A percentile compares a stretch with the other conserved stretches of the same genome.
Conservation (phyloP, 1,284 basidiomycete genomes). For the Apiotrichum veenhuisii region DNA sequence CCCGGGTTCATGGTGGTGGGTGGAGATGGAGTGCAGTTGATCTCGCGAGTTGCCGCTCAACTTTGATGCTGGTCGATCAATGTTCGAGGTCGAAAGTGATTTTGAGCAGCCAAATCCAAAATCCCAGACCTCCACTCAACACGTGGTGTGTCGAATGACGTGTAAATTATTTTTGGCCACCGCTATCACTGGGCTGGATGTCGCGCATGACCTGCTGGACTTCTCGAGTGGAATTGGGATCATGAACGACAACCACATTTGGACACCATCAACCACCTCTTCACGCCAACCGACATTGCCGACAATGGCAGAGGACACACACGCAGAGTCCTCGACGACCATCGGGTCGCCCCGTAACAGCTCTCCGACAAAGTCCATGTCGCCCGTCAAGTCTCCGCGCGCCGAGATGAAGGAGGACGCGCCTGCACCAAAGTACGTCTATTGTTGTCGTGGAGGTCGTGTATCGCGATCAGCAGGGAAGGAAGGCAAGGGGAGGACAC, state of each 20-base stretch:
- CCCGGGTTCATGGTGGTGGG: slow-evolving; percentile 14
- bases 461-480: background rate
- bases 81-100: background rate
- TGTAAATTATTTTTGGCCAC: slow-evolving; percentile 1
- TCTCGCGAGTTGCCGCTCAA: background rate
- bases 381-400: background rate
- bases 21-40: background rate
- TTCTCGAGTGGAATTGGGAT: too few relatives aligned
- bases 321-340: background rate
- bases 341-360: background rate
- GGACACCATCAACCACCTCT: background rate
- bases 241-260: background rate
- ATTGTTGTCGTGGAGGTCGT: too few relatives aligned
- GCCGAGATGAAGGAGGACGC: background rate
- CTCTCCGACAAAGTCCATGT: background rate
- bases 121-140: background rate
- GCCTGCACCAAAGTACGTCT: background rate
- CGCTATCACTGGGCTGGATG: slow-evolving; percentile 1
- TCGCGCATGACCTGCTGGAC: too few relatives aligned
- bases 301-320: background rate
- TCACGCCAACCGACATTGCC: background rate
- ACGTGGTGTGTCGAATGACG: background rate
- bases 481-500: background rate
- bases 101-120: background rate
- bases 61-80: background rate